A percentile compares a stretch with the other conserved stretches of the same genome.
These are phyloP conservation scores for Neofusicoccum ribis DNA, from an alignment of 2,329 filamentous ascomycete genomes.

Conservation along the genomic window DNA sequence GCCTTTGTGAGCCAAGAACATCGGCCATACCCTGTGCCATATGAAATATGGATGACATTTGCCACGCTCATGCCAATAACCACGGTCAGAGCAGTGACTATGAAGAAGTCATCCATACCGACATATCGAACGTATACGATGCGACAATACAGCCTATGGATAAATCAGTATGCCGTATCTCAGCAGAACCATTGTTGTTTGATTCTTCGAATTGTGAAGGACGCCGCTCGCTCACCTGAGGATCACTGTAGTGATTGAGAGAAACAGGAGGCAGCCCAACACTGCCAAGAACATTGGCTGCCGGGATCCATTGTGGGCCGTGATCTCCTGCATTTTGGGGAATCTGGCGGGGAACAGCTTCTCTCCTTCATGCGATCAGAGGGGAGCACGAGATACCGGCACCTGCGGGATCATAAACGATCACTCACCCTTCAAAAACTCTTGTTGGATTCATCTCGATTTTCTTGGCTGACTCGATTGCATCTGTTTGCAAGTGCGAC, in stretches of 20 bases:
- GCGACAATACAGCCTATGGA: conserved; percentile 22
- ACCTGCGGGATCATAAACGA: background rate
- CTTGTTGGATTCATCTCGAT: background rate
- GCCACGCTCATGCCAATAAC: conserved; percentile 19
- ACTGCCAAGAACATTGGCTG: conserved; percentile 26
- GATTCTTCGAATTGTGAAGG: background rate
- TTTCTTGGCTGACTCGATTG: background rate
- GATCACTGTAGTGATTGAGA: conserved; percentile 21
- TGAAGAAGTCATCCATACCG: conserved; percentile 27
- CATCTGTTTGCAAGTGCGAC: background rate
- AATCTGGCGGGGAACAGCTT: background rate
- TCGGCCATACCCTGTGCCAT: conserved; percentile 22
- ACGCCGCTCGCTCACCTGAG: conserved; percentile 15
- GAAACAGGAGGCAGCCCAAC: conserved; percentile 22
- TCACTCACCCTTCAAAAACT: background rate
- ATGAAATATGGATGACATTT: conserved; percentile 22
- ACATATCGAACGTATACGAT: conserved; percentile 20
- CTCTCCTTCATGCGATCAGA: background rate
- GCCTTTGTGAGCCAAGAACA: background rate
- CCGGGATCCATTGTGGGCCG: conserved; percentile 24
- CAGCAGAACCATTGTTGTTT: too few species aligned
- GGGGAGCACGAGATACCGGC: background rate
- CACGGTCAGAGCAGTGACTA: conserved; percentile 21
- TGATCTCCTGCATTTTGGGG: conserved; percentile 22
- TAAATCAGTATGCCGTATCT: too few species aligned